Percentiles rank a stretch among this genome's conserved stretches.
Evolutionary conservation across 768 basidiomycete species (phyloP).

Genomic region (Tulasnella sp.): DNA sequence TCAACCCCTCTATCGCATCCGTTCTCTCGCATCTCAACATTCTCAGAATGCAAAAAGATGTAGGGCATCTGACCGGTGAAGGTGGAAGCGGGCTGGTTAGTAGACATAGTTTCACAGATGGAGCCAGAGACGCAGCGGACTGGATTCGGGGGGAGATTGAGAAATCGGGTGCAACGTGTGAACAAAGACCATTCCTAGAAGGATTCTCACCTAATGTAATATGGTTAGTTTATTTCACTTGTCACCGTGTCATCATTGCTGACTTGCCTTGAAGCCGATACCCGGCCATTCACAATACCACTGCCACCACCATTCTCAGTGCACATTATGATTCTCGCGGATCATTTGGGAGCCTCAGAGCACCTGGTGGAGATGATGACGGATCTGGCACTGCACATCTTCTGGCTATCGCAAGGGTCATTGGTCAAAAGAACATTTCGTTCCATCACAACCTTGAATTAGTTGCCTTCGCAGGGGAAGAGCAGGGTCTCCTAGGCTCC

Average conservation of each 20-base stretch:
- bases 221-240: slow-evolving; percentile 38
- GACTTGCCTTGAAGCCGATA: slow-evolving; percentile 38
- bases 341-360: slow-evolving; percentile 48
- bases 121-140: slow-evolving; percentile 48
- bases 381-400: slow-evolving; percentile 54
- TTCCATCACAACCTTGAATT: slow-evolving; percentile 72
- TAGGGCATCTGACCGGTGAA: slow-evolving; percentile 79
- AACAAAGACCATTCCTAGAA: slow-evolving; percentile 45
- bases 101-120: slow-evolving; percentile 69
- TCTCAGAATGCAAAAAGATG: slow-evolving; percentile 50
- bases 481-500: slow-evolving; percentile 76
- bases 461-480: slow-evolving; percentile 79
- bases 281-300: slow-evolving; percentile 39
- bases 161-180: slow-evolving; percentile 60
- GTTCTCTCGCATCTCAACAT: slow-evolving; percentile 58
- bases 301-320: slow-evolving; percentile 56
- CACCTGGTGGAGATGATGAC: slow-evolving; percentile 48
- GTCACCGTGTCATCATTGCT: neutral
- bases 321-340: slow-evolving; percentile 90
- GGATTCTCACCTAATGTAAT: slow-evolving; percentile 83
- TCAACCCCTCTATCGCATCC: slow-evolving; percentile 53
- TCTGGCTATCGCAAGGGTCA: slow-evolving; percentile 67
- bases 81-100: slow-evolving; percentile 57
- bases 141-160: slow-evolving; percentile 69
- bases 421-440: slow-evolving; percentile 47